These are phyloP conservation scores for Clavispora carvajalis DNA, from an alignment of 805 yeast species.

Conservation along the genomic window DNA sequence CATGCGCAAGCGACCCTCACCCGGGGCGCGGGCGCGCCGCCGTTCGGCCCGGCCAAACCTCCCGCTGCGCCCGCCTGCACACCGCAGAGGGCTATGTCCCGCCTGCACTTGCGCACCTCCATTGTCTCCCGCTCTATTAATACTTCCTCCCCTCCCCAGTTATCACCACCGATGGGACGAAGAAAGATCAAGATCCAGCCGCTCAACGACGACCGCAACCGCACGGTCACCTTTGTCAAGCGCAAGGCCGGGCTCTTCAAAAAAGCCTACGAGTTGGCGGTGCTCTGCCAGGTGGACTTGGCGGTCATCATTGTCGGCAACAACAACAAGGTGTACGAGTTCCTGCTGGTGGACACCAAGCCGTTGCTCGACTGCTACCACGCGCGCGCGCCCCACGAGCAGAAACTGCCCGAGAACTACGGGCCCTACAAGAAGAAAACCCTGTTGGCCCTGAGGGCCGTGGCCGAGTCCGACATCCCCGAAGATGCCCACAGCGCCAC, in stretches of 20 bases:
- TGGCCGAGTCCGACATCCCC: conserved; percentile 12
- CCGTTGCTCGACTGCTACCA: conserved; percentile 22
- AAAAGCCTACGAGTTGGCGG: conserved; percentile 80
- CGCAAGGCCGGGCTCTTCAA: conserved; percentile 92
- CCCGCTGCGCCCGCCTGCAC: background rate
- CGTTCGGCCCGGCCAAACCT: too few species aligned
- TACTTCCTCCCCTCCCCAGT: background rate
- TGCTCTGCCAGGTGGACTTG: conserved; percentile 86
- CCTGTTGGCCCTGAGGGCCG: conserved; percentile 17
- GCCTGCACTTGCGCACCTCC: background rate
- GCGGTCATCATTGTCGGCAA: conserved; percentile 85
- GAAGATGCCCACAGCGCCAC: conserved; percentile 6
- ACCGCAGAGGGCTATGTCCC: background rate
- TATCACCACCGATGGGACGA: conserved; percentile 68
- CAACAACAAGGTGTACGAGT: conserved; percentile 81
- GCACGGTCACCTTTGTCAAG: conserved; percentile 83
- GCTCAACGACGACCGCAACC: conserved; percentile 80
- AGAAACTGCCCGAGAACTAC: conserved; percentile 60
- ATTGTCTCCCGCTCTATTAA: background rate
- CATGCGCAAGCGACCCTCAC: too few species aligned
- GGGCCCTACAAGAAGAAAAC: conserved; percentile 50
- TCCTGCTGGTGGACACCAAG: conserved; percentile 61
- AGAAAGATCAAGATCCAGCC: conserved; percentile 94
- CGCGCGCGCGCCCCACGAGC: conserved; percentile 43
- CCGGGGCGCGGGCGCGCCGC: too few species aligned